Evolutionary conservation across 2,329 filamentous ascomycete genomes (phyloP).

Genomic region (Microcyclosporella mali): DNA sequence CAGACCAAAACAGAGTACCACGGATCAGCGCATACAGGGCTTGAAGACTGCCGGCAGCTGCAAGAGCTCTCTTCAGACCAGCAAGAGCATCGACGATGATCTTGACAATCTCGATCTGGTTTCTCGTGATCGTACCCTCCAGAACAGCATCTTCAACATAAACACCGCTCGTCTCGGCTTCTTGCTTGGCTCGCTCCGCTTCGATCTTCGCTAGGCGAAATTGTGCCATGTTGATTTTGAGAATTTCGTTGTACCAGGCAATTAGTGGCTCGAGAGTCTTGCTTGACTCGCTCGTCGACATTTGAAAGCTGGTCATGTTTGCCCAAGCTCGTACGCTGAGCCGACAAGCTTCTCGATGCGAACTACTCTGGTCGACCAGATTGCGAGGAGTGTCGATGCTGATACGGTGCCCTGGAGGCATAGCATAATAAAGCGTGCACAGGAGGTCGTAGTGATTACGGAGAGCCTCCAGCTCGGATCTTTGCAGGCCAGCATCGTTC

Average conservation of each 20-base stretch:
- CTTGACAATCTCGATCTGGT: slow-evolving; percentile 53
- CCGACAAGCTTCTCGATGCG: slow-evolving; percentile 54
- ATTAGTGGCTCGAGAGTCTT: slow-evolving; percentile 44
- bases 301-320: slow-evolving; percentile 52
- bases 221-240: slow-evolving; percentile 48
- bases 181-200: slow-evolving; percentile 40
- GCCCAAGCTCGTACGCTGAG: slow-evolving; percentile 54
- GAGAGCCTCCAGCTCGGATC: slow-evolving; percentile 51
- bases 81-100: slow-evolving; percentile 48
- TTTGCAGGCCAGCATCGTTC: slow-evolving; percentile 50
- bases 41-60: slow-evolving; percentile 26
- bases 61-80: slow-evolving; percentile 46
- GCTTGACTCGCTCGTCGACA: slow-evolving; percentile 47
- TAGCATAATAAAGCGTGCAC: slow-evolving; percentile 53
- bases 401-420: slow-evolving; percentile 49
- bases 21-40: slow-evolving; percentile 32
- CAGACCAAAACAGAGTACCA: slow-evolving; percentile 35
- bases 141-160: slow-evolving; percentile 43
- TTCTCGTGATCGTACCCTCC: slow-evolving; percentile 48
- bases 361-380: slow-evolving; percentile 51
- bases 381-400: slow-evolving; percentile 46
- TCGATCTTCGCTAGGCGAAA: slow-evolving; percentile 53
- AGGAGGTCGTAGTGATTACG: slow-evolving; percentile 58
- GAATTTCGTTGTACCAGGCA: slow-evolving; percentile 51
- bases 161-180: slow-evolving; percentile 30